phyloP scores from a whole-genome alignment of 2,329 filamentous ascomycete genomes.

The Nemania bipapillata region DNA sequence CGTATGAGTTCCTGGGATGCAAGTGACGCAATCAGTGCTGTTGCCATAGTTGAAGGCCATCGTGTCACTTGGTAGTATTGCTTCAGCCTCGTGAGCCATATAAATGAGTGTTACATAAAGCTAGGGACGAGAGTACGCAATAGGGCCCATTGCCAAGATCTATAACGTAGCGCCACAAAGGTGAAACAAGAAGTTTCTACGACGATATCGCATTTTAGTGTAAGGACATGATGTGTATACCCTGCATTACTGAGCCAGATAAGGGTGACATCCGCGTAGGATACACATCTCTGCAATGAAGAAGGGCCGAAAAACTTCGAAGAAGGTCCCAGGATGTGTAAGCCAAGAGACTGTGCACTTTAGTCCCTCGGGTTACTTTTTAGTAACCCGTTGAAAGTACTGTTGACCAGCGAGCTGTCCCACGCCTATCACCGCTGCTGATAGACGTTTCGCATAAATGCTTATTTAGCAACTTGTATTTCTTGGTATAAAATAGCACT shows the following conservation, averaged over 20 bases:
- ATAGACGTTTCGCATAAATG: conserved; percentile 10
- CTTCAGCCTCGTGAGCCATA: conserved; percentile 32
- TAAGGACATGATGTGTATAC: conserved; percentile 6
- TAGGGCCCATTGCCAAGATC: not conserved
- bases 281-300: conserved; percentile 13
- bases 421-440: not conserved
- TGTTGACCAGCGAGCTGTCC: not conserved
- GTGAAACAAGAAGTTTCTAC: conserved; percentile 25
- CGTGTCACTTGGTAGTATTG: conserved; percentile 15
- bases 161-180: conserved; percentile 5
- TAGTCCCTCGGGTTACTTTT: conserved; percentile 15
- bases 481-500: not conserved
- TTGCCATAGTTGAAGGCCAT: conserved; percentile 33
- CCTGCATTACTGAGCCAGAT: conserved; percentile 15
- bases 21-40: conserved; percentile 16
- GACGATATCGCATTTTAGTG: not conserved
- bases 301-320: conserved; percentile 34
- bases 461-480: not conserved
- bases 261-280: conserved; percentile 18
- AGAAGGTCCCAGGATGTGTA: conserved; percentile 9
- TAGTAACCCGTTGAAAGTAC: conserved; percentile 2
- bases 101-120: conserved; percentile 23
- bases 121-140: conserved; percentile 1
- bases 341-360: conserved; percentile 17
- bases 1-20: not conserved